Evolutionary conservation across 345 rosid genomes (phyloP).

Genomic region (Euphorbia pulcherrima): DNA sequence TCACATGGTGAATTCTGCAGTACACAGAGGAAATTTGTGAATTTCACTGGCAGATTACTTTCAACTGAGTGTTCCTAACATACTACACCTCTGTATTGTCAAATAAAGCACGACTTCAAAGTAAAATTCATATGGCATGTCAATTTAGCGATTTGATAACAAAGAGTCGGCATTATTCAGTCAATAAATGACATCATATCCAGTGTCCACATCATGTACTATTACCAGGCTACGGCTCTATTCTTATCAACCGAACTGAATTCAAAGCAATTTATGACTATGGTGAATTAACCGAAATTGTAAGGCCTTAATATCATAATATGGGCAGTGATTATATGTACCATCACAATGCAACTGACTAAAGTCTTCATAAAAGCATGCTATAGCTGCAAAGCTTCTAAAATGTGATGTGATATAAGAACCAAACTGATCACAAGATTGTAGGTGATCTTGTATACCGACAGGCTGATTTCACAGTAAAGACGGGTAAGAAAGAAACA

Average conservation of each 20-base stretch:
- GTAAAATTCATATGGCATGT: background rate
- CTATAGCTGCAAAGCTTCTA: background rate
- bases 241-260: no score
- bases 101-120: background rate
- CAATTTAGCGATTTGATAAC: background rate
- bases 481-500: background rate
- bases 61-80: background rate
- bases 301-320: no score
- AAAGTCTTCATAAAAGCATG: background rate
- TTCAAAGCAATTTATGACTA: no score
- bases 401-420: background rate
- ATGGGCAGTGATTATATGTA: background rate
- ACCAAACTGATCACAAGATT: background rate
- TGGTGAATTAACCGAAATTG: no score
- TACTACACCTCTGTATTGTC: background rate
- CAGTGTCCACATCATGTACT: background rate
- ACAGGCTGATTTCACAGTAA: background rate
- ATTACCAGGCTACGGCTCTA: background rate
- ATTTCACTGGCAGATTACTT: background rate
- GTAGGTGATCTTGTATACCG: background rate
- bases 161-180: background rate
- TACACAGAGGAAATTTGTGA: constrained; percentile 12
- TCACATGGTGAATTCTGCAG: constrained; percentile 78
- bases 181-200: background rate
- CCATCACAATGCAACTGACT: background rate